Base-by-base conservation (phyloP, 2,329 filamentous ascomycete species). In the Scolecobasidium constrictum region DNA sequence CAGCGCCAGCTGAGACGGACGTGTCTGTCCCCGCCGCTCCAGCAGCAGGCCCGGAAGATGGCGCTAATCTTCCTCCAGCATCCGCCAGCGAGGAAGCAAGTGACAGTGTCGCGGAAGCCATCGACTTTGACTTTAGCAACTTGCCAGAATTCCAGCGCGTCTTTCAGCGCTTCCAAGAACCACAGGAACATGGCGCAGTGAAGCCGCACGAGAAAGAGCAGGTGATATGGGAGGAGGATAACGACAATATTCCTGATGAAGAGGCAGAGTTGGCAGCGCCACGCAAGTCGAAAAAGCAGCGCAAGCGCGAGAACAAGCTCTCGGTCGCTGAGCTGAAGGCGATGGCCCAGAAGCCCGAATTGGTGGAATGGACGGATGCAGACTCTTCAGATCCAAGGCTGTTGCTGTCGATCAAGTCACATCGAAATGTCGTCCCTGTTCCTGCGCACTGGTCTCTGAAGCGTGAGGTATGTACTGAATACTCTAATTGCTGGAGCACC, bases 301-400 rank as follows among this genome's bases (percentile, higher is more conserved):
- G 83, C 52, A 98, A 96, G 67, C 78, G 83, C 64, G 72, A 87
- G 58, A 93, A 83, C 66, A 94, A 93, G 63, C 71, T 96, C 22
- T 94, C 90, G 5, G 86, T 98, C 46, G 92, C 92, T 38, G 87
- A 96, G 63, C 75, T 98, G 49, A 98, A 98, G 65, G 86, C 90
- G 4, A 67, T 94, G 43, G 92, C 95, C 47, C 76, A 73, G 53
- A 90, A 88, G 52, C 92, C 92, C 2, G 92, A 98, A 61, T 78
- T 94, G 7, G 90, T 98, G 4, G 92, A 98, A 56, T 96, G 92
- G 92, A 92, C 93, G 43, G 92, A 98, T 58, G 85, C 86, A 11
- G 93, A 86, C 13, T 88, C 92, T 1, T 78, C 84, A 19, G 88
- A 98, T 58, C 92, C 92, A 12, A 77, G 82, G 44, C 69, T 96